Evolutionary conservation across 2,329 filamentous ascomycete genomes (phyloP).

Genomic region (Calonectria pseudoreteaudii): DNA sequence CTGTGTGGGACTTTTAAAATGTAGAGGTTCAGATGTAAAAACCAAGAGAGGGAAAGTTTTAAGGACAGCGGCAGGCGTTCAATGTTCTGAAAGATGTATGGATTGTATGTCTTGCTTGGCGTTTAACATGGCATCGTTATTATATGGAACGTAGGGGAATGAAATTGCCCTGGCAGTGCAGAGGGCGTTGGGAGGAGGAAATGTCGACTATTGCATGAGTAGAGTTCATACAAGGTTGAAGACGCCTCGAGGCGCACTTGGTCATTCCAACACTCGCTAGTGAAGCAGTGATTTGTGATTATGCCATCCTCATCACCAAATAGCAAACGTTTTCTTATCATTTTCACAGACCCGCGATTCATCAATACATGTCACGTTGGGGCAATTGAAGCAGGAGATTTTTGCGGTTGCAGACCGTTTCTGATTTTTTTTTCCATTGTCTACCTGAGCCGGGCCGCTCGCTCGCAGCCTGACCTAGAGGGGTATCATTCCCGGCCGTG

Average conservation of each 20-base stretch:
- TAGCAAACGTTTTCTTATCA: background rate
- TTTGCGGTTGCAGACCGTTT: conserved; percentile 21
- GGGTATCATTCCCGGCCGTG: conserved; percentile 26
- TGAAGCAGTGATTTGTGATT: background rate
- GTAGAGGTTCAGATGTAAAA: background rate
- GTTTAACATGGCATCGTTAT: conserved; percentile 24
- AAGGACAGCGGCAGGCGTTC: conserved; percentile 22
- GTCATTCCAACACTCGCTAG: background rate
- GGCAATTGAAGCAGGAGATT: background rate
- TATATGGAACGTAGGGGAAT: conserved; percentile 12
- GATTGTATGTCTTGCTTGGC: conserved; percentile 31
- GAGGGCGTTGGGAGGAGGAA: background rate
- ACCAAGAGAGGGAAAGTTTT: conserved; percentile 2
- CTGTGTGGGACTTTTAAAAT: conserved; percentile 76
- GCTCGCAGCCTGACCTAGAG: conserved; percentile 21
- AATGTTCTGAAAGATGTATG: conserved; percentile 19
- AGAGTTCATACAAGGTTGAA: background rate
- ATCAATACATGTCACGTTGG: background rate
- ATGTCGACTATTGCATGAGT: background rate
- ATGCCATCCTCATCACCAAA: too few species aligned
- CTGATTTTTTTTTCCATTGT: conserved; percentile 24
- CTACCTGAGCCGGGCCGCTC: conserved; percentile 29
- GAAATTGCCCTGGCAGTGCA: background rate
- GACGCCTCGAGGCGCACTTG: background rate
- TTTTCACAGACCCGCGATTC: background rate